Evolutionary conservation across 2,329 filamentous ascomycete genomes (phyloP).

Genomic region (Trichoderma cornu-damae): DNA sequence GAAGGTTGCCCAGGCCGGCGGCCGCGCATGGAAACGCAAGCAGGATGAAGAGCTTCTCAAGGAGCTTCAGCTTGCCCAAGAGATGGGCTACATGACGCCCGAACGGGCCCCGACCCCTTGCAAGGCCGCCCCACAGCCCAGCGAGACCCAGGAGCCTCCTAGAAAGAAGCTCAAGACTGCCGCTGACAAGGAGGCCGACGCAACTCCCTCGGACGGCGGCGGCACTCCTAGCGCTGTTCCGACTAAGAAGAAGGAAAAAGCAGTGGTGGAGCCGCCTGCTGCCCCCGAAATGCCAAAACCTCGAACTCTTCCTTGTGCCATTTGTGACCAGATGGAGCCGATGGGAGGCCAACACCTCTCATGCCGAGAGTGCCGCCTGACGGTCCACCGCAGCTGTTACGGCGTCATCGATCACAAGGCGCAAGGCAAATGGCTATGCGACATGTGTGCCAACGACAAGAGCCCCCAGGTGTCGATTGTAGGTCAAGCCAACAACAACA

Average conservation of each 20-base stretch:
- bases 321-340: slow-evolving; percentile 72
- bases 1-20: slow-evolving; percentile 74
- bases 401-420: slow-evolving; percentile 69
- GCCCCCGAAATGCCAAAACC: slow-evolving; percentile 74
- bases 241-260: slow-evolving; percentile 56
- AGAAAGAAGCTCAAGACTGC: slow-evolving; percentile 60
- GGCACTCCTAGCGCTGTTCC: slow-evolving; percentile 36
- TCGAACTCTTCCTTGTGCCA: slow-evolving; percentile 72
- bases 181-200: slow-evolving; percentile 48
- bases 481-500: slow-evolving; percentile 38
- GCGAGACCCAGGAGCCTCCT: slow-evolving; percentile 46
- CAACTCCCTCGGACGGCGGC: slow-evolving; percentile 41
- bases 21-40: slow-evolving; percentile 78
- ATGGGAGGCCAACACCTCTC: slow-evolving; percentile 66
- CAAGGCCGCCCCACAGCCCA: slow-evolving; percentile 23
- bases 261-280: slow-evolving; percentile 50
- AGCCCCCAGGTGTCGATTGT: slow-evolving; percentile 88
- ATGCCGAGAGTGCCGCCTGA: slow-evolving; percentile 83
- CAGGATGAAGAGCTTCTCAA: slow-evolving; percentile 87
- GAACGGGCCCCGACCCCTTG: slow-evolving; percentile 40
- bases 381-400: slow-evolving; percentile 89
- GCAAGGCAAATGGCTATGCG: slow-evolving; percentile 83
- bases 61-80: slow-evolving; percentile 62
- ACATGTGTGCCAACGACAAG: slow-evolving; percentile 93
- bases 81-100: slow-evolving; percentile 45